phyloP scores from a whole-genome alignment of 257 asterid species.

The Lycium ferocissimum region DNA sequence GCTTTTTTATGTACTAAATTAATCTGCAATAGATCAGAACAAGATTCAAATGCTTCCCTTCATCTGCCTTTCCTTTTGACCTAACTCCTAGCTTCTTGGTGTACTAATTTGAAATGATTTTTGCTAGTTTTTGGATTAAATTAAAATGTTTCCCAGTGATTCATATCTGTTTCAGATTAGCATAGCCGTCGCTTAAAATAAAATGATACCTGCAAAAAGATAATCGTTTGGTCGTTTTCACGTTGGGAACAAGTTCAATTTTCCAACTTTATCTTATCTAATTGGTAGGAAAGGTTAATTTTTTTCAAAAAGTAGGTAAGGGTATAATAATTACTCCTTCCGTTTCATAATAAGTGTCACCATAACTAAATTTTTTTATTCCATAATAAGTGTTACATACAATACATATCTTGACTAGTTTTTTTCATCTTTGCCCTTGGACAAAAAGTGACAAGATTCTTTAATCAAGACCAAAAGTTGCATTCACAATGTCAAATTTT shows the following conservation, averaged over 20 bases:
- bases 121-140: not conserved
- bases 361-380: too few species aligned
- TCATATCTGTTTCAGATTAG: not conserved
- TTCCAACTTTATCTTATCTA: not conserved
- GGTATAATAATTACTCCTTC: too few species aligned
- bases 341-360: too few species aligned
- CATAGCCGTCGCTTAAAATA: not conserved
- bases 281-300: not conserved
- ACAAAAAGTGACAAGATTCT: too few species aligned
- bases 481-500: too few species aligned
- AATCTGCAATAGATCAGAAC: not conserved
- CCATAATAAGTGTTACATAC: too few species aligned
- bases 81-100: slow-evolving; percentile 4
- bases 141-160: not conserved
- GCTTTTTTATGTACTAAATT: not conserved
- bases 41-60: not conserved
- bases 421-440: too few species aligned
- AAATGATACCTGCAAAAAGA: not conserved
- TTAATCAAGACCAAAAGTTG: too few species aligned
- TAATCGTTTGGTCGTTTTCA: not conserved
- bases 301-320: too few species aligned
- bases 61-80: not conserved
- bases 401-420: too few species aligned
- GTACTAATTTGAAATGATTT: not conserved
- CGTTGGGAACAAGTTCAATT: not conserved